These are phyloP conservation scores for Glaciozyma antarctica DNA, from an alignment of 768 basidiomycete genomes.

Conservation along the genomic window DNA sequence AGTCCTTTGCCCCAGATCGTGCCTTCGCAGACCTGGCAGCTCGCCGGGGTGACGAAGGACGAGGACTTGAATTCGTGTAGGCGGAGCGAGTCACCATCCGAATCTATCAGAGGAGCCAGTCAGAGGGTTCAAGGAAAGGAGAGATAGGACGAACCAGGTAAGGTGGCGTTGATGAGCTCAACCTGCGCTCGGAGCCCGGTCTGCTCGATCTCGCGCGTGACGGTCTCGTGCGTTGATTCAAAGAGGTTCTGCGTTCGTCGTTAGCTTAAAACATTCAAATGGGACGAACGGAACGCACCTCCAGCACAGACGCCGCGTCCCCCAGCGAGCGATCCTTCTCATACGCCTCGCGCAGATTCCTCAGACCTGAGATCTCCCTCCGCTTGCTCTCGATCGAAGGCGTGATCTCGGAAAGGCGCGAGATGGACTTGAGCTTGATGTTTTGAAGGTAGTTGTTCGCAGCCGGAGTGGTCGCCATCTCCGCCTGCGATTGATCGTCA, in stretches of 20 bases:
- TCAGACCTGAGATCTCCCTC: constrained; percentile 5
- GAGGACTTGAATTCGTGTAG: constrained; percentile 24
- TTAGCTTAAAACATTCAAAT: neutral
- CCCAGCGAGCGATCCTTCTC: constrained; percentile 9
- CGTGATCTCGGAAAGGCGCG: neutral
- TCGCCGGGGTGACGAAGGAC: constrained; percentile 22
- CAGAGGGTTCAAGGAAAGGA: neutral
- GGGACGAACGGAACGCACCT: constrained; percentile 8
- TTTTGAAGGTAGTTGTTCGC: constrained; percentile 22
- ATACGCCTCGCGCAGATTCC: constrained; percentile 17
- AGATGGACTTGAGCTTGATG: constrained; percentile 10
- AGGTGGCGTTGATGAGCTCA: constrained; percentile 22
- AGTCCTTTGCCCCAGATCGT: constrained; percentile 28
- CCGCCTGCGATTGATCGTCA: constrained; percentile 9
- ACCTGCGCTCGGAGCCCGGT: neutral
- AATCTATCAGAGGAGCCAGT: neutral
- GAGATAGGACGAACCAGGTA: neutral
- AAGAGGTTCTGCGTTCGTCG: constrained; percentile 19
- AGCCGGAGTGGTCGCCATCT: constrained; percentile 5
- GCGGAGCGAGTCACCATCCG: neutral
- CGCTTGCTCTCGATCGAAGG: constrained; percentile 21
- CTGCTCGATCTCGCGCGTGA: constrained; percentile 9
- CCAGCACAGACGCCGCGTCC: constrained; percentile 17
- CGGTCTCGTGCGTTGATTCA: constrained; percentile 4
- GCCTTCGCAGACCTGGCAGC: constrained; percentile 20